phyloP scores from a whole-genome alignment of 2,329 filamentous ascomycete species.

The Stachybotrys elegans region DNA sequence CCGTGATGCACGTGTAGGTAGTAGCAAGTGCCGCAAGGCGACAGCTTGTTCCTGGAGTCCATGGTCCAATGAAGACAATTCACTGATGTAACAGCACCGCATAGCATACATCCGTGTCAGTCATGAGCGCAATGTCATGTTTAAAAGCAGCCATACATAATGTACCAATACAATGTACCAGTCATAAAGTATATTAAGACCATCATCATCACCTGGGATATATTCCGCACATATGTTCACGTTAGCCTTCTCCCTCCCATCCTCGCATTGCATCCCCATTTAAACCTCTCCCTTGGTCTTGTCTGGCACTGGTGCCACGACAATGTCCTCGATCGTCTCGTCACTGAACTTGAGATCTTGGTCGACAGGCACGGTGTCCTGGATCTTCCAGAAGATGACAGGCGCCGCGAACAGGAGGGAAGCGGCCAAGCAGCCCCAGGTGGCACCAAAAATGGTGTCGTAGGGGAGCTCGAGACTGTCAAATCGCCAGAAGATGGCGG shows the following conservation, averaged over 20 bases:
- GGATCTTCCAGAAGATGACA: conserved; percentile 72
- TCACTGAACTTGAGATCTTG: conserved; percentile 82
- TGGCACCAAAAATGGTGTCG: conserved; percentile 64
- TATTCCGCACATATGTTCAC: no score
- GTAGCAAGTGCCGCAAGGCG: no score
- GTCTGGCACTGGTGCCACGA: background rate
- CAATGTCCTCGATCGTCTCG: conserved; percentile 71
- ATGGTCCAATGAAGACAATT: no score
- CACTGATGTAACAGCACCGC: no score
- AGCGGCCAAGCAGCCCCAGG: conserved; percentile 71
- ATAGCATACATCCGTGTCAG: no score
- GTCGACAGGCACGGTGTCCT: conserved; percentile 75
- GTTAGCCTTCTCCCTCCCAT: background rate
- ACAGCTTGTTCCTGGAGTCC: no score
- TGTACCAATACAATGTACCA: no score
- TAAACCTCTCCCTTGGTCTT: background rate
- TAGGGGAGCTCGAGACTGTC: conserved; percentile 43
- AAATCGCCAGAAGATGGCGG: conserved; percentile 43
- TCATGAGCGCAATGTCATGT: no score
- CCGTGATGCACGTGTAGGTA: no score
- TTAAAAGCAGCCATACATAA: no score
- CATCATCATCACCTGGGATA: no score
- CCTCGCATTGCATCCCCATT: background rate
- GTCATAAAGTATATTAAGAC: no score
- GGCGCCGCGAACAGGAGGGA: conserved; percentile 73